Conservation (phyloP, 2,329 filamentous ascomycete species). For the Camillea tinctor region DNA sequence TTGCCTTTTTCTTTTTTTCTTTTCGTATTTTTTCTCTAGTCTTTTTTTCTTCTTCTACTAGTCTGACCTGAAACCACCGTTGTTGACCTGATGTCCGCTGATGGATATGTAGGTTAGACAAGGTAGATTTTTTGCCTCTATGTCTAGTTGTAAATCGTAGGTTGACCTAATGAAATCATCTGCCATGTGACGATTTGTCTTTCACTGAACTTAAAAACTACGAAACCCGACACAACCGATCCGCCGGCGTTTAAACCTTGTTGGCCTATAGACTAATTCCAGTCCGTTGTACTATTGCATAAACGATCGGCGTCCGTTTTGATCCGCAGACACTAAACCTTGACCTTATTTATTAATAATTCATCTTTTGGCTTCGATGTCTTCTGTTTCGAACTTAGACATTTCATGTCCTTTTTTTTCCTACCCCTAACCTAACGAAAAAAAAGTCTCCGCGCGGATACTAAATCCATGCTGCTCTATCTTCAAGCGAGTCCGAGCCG, state of each 20-base stretch:
- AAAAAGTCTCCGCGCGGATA: neutral
- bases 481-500: no score
- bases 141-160: no score
- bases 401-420: neutral
- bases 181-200: no score
- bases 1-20: neutral
- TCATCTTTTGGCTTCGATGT: neutral
- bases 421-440: neutral
- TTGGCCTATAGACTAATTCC: neutral
- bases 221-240: no score
- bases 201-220: no score
- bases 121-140: no score
- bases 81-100: neutral
- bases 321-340: conserved; percentile 3
- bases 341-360: conserved; percentile 22
- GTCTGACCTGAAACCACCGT: neutral
- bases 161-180: no score
- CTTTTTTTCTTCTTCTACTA: no score
- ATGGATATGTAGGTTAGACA: no score
- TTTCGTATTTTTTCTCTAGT: neutral
- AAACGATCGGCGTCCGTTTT: neutral
- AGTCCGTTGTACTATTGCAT: neutral
- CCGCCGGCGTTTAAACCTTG: no score
- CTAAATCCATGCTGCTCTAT: neutral
- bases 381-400: neutral